Conservation (phyloP, 306 rosid genomes). For the Vigna mungo region DNA sequence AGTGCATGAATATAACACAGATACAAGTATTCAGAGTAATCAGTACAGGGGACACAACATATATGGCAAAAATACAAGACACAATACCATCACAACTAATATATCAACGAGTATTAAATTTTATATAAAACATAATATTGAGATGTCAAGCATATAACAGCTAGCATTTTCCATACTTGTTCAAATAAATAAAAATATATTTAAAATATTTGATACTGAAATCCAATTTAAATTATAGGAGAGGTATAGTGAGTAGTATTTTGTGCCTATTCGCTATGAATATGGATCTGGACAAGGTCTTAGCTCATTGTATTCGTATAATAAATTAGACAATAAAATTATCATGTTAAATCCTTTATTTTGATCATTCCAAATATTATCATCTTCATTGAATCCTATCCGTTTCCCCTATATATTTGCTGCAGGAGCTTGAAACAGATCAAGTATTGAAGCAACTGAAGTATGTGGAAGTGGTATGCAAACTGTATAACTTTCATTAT, state of each 20-base stretch:
- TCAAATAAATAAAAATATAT: background rate
- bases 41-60: constrained; percentile 1
- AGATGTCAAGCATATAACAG: background rate
- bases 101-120: background rate
- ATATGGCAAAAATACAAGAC: background rate
- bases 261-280: background rate
- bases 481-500: constrained; percentile 12
- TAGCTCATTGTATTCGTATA: background rate
- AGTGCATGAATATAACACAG: background rate
- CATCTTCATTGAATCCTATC: background rate
- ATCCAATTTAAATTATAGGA: constrained; percentile 12
- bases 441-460: constrained; percentile 79
- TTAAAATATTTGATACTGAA: constrained; percentile 1
- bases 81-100: background rate
- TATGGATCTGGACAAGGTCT: background rate
- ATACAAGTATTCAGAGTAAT: background rate
- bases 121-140: background rate
- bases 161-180: background rate
- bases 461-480: constrained; percentile 77
- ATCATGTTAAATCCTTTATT: constrained; percentile 32
- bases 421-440: constrained; percentile 85
- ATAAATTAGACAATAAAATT: background rate
- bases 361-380: constrained; percentile 7
- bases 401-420: constrained; percentile 28
- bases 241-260: background rate